Evolutionary conservation across 2,329 filamentous ascomycete species (phyloP), one percentile per base, ranked within the genome.

Genomic region (Dichotomopilus funicola): DNA sequence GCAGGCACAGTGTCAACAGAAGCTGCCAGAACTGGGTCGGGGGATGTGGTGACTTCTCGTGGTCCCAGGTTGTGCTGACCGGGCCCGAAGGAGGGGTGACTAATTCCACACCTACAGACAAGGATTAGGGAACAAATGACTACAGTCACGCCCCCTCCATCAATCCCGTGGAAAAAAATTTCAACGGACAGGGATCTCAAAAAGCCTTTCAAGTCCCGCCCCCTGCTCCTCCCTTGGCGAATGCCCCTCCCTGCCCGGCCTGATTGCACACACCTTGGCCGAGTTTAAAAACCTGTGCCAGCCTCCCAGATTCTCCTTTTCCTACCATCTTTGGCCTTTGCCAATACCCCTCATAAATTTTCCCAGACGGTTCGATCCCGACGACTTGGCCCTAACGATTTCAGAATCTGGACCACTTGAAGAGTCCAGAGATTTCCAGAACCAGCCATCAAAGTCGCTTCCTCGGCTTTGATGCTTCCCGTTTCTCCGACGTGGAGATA

Each of bases 361-460:
- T 31, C 33, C 52, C 52, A 31, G 42, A 59, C 55, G 46, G 44
- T 43, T 55, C 53, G 33, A 56, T 44, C 44, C 37, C 44, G 51
- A 55, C 56, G 38, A 51, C 31, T 45, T 42, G 56, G 53, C 52
- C 44, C 27, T 55, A 54, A 33, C 56, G 60, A 52, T 58, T 58
- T 56, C 51, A 56, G 53, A 64, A 38, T 53, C 70, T 73, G 70
- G 72, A 70, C 65, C 62, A 53, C 49, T 27, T 58, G 68, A 70
- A 66, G 59, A 53, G 65, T 73, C 73, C 71, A 71, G 72, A 63
- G 53, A 38, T 42, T 72, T 72, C 71, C 63, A 71, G 65, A 68
- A 67, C 48, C 45, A 62, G 64, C 65, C 64, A 62, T 68, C 68
- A 69, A 62, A 64, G 68, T 70, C 71, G 65, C 65, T 33, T 47